phyloP scores from a whole-genome alignment of 305 asterid genomes.

The Fraxinus latifolia region DNA sequence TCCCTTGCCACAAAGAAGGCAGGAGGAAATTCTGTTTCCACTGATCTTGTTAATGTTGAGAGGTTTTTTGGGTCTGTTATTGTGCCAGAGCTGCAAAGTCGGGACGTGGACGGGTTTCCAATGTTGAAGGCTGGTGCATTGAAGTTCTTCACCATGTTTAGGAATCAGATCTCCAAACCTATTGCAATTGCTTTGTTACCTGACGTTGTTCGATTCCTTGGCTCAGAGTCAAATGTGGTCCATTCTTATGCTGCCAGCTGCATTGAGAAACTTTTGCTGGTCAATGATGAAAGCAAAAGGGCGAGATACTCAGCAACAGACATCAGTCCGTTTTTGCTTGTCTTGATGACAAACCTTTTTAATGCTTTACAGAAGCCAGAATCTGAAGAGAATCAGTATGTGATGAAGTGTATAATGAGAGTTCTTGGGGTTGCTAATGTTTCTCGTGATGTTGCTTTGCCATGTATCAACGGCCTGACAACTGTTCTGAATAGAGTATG shows the following conservation, averaged over 20 bases:
- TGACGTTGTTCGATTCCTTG: constrained; percentile 74
- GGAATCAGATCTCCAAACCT: constrained; percentile 71
- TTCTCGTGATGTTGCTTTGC: constrained; percentile 69
- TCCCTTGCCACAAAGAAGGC: constrained; percentile 87
- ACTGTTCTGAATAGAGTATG: constrained; percentile 69
- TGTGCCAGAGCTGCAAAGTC: constrained; percentile 82
- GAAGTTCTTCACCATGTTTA: constrained; percentile 88
- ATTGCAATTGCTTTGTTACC: constrained; percentile 71
- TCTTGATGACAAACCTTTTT: constrained; percentile 77
- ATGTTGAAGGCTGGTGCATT: constrained; percentile 91
- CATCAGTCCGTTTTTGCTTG: constrained; percentile 62
- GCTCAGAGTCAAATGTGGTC: constrained; percentile 76
- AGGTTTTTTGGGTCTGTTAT: constrained; percentile 76
- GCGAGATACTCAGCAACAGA: constrained; percentile 74
- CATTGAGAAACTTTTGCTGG: constrained; percentile 81
- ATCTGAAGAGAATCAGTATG: constrained; percentile 95
- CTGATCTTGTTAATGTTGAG: constrained; percentile 87
- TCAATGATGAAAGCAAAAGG: constrained; percentile 73
- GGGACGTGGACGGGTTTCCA: constrained; percentile 71
- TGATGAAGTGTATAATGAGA: constrained; percentile 95
- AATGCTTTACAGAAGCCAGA: constrained; percentile 79
- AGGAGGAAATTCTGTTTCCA: constrained; percentile 69
- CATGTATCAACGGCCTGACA: constrained; percentile 71
- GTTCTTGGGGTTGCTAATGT: constrained; percentile 83
- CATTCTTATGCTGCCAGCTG: constrained; percentile 98